These are phyloP conservation scores for Margaritispora aquatica DNA, from an alignment of 495 filamentous ascomycete genomes.

Conservation along the genomic window DNA sequence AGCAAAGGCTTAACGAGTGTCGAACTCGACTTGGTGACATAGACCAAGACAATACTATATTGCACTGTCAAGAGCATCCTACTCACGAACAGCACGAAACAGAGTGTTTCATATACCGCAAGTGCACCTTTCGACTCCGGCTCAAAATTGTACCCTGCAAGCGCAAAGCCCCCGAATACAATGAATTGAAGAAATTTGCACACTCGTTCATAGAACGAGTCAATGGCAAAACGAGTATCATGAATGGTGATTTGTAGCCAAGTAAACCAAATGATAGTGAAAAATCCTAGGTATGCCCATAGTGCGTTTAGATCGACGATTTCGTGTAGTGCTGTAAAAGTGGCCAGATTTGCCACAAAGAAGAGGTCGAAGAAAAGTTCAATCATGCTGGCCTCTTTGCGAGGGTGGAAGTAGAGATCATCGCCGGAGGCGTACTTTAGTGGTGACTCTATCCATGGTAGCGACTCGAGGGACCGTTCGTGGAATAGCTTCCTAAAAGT, in stretches of 20 bases:
- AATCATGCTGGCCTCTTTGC: not conserved
- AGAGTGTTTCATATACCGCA: not conserved
- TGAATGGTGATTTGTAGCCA: constrained; percentile 61
- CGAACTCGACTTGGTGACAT: not conserved
- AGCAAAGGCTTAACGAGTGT: not conserved
- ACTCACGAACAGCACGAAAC: not conserved
- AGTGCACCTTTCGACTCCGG: not conserved
- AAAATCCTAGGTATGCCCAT: constrained; percentile 51
- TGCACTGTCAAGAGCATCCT: not conserved
- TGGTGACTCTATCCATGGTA: not conserved
- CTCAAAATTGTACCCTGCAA: not conserved
- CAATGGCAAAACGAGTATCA: constrained; percentile 59
- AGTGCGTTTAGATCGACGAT: constrained; percentile 33
- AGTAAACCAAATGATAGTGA: constrained; percentile 61
- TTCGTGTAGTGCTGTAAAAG: constrained; percentile 50
- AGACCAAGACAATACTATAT: not conserved
- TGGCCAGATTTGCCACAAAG: constrained; percentile 61
- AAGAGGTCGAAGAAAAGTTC: constrained; percentile 63
- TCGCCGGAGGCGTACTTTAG: not conserved
- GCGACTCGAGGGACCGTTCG: not conserved
- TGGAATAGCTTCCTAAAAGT: not conserved
- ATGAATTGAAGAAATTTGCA: constrained; percentile 55
- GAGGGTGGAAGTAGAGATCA: not conserved
- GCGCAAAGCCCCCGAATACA: constrained; percentile 55
- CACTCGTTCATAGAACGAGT: constrained; percentile 58